Evolutionary conservation across 1,284 basidiomycete genomes (phyloP).

Genomic region (Moesziomyces aphidis): DNA sequence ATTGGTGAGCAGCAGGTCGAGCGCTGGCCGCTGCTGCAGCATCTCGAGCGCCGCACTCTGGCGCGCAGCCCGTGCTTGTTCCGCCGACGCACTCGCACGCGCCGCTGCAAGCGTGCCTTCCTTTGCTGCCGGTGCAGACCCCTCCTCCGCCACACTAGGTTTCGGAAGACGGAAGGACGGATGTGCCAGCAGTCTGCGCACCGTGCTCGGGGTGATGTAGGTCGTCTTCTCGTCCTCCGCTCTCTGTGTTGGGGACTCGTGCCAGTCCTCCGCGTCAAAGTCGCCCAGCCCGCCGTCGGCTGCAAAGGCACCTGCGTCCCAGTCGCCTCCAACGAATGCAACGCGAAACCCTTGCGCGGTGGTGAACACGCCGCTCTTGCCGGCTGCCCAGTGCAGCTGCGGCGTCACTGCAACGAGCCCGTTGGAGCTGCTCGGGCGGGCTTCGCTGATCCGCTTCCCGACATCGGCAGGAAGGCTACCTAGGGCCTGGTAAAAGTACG

Average conservation of each 20-base stretch:
- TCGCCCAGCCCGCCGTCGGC: slow-evolving; percentile 2
- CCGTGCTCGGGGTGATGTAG: slow-evolving; percentile 27
- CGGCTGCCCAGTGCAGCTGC: slow-evolving; percentile 51
- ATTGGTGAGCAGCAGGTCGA: slow-evolving; percentile 62
- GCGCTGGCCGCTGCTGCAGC: slow-evolving; percentile 27
- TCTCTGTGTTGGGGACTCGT: slow-evolving; percentile 12
- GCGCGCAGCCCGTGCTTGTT: slow-evolving; percentile 14
- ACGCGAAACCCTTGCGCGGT: slow-evolving; percentile 34
- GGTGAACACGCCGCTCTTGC: slow-evolving; percentile 46
- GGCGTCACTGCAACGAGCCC: slow-evolving; percentile 25
- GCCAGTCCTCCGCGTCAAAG: slow-evolving; percentile 17
- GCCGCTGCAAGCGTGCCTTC: slow-evolving; percentile 55
- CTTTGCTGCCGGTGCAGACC: slow-evolving; percentile 9
- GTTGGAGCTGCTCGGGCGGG: slow-evolving; percentile 1
- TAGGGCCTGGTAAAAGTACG: slow-evolving; percentile 89
- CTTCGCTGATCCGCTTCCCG: slow-evolving; percentile 2
- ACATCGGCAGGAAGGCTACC: slow-evolving; percentile 4
- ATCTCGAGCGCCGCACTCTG: slow-evolving; percentile 19
- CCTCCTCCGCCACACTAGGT: not conserved
- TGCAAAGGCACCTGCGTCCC: slow-evolving; percentile 26
- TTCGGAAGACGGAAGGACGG: slow-evolving; percentile 35
- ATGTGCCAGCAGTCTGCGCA: slow-evolving; percentile 38
- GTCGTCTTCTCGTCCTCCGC: slow-evolving; percentile 11
- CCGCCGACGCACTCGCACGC: slow-evolving; percentile 21
- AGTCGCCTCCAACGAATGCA: slow-evolving; percentile 50